Conservation (phyloP, 2,329 filamentous ascomycete species). For the Pseudogymnoascus sp. region DNA sequence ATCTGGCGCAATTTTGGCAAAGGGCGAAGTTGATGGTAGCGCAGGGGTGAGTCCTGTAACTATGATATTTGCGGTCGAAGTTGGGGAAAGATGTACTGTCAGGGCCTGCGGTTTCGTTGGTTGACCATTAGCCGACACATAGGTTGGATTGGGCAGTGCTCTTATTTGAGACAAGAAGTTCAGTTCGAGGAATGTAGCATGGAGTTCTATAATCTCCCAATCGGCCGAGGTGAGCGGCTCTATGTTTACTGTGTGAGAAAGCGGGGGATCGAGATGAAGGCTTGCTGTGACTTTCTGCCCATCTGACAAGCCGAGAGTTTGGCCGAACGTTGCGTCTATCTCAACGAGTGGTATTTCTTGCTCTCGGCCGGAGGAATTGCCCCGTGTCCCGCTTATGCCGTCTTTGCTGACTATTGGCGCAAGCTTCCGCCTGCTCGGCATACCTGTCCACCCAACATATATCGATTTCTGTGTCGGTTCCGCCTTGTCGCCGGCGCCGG, state of each 20-base stretch:
- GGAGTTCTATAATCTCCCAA: constrained; percentile 98
- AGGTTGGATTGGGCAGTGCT: constrained; percentile 78
- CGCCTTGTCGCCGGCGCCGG: constrained; percentile 35
- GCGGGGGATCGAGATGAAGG: constrained; percentile 81
- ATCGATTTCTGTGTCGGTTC: constrained; percentile 56
- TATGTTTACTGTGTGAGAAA: constrained; percentile 92
- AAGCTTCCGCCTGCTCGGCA: constrained; percentile 82
- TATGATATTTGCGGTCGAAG: constrained; percentile 86
- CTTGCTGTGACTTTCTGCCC: constrained; percentile 66
- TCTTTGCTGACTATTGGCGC: constrained; percentile 66
- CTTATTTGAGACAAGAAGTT: constrained; percentile 91
- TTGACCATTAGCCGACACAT: constrained; percentile 41
- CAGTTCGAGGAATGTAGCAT: constrained; percentile 89
- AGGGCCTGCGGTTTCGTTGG: constrained; percentile 62
- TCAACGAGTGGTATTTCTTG: constrained; percentile 74
- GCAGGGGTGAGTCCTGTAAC: constrained; percentile 75
- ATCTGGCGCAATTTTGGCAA: constrained; percentile 87
- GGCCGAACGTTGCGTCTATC: constrained; percentile 76
- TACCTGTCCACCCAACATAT: constrained; percentile 93
- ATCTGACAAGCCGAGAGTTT: constrained; percentile 66
- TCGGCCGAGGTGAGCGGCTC: constrained; percentile 91
- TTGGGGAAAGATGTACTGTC: constrained; percentile 87
- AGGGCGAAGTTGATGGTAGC: constrained; percentile 58
- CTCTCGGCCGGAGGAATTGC: constrained; percentile 51
- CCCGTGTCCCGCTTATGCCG: constrained; percentile 53